Conservation (phyloP, 108 stramenopile genomes). For the Fistulifera pelliculosa region DNA sequence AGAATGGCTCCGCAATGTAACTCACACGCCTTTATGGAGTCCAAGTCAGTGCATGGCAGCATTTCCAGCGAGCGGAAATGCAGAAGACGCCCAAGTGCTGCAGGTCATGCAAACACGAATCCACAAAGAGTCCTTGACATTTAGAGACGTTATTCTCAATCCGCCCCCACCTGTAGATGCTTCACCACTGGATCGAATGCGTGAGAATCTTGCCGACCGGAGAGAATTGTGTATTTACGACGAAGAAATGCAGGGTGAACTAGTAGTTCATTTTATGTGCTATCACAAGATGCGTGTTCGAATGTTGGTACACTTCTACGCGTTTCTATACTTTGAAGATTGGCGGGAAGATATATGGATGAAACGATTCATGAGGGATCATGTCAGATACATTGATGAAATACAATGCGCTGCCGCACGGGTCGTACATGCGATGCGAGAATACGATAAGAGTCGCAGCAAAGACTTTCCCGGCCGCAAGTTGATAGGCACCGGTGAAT, state of each 20-base stretch:
- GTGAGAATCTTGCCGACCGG: conserved; percentile 49
- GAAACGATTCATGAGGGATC: conserved; percentile 69
- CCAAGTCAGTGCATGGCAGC: conserved; percentile 14
- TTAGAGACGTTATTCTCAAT: conserved; percentile 15
- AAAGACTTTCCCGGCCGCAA: background rate
- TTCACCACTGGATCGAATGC: conserved; percentile 37
- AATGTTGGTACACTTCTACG: conserved; percentile 83
- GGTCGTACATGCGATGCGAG: conserved; percentile 49
- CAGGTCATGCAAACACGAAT: conserved; percentile 26
- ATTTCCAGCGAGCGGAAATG: conserved; percentile 15
- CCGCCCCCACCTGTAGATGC: conserved; percentile 66
- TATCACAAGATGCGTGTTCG: conserved; percentile 36
- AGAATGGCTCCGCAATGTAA: conserved; percentile 33
- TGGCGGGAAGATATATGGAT: conserved; percentile 70
- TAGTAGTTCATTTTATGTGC: conserved; percentile 60
- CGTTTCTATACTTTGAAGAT: conserved; percentile 85
- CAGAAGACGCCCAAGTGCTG: conserved; percentile 33
- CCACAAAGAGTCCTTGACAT: conserved; percentile 16
- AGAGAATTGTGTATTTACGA: conserved; percentile 53
- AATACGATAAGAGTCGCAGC: conserved; percentile 14
- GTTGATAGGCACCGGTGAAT: conserved; percentile 29
- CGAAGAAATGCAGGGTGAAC: conserved; percentile 52
- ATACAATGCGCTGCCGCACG: conserved; percentile 78
- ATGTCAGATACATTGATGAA: conserved; percentile 68
- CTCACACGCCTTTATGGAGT: conserved; percentile 26